Evolutionary conservation across 2,329 filamentous ascomycete genomes (phyloP).

Genomic region (Hypoxylon sp.): DNA sequence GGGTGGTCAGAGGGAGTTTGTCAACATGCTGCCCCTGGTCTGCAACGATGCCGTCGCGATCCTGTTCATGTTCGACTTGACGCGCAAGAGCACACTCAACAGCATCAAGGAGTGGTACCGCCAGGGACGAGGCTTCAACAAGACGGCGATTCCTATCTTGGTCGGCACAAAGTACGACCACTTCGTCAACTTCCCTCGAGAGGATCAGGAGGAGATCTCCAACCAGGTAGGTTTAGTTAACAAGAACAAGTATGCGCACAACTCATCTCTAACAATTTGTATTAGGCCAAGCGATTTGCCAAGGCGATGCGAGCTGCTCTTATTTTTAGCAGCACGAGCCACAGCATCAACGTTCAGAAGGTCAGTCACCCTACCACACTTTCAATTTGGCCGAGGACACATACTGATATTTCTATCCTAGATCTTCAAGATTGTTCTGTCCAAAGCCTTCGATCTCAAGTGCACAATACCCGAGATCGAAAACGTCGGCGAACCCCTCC

Average conservation of each 20-base stretch:
- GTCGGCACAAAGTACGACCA: conserved; percentile 99
- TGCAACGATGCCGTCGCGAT: conserved; percentile 99
- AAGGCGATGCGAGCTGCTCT: conserved; percentile 98
- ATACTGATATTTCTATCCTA: conserved; percentile 54
- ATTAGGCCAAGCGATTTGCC: conserved; percentile 91
- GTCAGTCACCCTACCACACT: conserved; percentile 58
- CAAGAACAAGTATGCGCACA: not conserved
- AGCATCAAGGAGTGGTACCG: conserved; percentile 99
- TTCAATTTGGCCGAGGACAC: not conserved
- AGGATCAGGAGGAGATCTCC: conserved; percentile 98
- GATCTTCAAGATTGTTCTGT: conserved; percentile 99
- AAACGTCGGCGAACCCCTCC: conserved; percentile 93
- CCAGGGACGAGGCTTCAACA: conserved; percentile 98
- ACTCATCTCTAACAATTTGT: conserved; percentile 36
- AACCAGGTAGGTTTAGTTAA: conserved; percentile 74
- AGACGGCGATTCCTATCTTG: conserved; percentile 98
- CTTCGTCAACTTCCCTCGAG: conserved; percentile 97
- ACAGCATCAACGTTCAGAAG: conserved; percentile 99
- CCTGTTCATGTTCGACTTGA: conserved; percentile 99
- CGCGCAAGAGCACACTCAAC: conserved; percentile 96
- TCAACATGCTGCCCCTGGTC: conserved; percentile 99
- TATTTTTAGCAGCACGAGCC: conserved; percentile 98
- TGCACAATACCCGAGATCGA: conserved; percentile 99
- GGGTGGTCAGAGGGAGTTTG: conserved; percentile 96
- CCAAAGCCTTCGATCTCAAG: conserved; percentile 98